Percentiles rank a stretch among this genome's conserved stretches.
These are phyloP conservation scores for Odonthalia washingtoniensis DNA, from an alignment of 31 red algal genomes.

Conservation along the genomic window DNA sequence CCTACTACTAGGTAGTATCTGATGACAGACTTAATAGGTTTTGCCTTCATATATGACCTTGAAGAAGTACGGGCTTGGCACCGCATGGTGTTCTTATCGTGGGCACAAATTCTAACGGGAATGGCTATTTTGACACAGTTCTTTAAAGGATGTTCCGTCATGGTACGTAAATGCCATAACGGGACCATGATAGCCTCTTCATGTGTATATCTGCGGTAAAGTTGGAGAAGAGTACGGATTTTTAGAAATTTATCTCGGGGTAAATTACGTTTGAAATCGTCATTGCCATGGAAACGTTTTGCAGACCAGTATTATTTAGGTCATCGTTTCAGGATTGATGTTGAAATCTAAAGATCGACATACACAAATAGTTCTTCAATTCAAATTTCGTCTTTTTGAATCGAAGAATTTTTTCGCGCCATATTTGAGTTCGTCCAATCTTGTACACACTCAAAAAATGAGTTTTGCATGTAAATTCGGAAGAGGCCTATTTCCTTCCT, in stretches of 20 bases:
- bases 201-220: conserved; percentile 6
- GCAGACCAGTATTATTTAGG: conserved; percentile 12
- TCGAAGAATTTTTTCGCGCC: too few species aligned
- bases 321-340: background rate
- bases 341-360: conserved; percentile 10
- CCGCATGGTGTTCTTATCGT: too few species aligned
- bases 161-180: conserved; percentile 4
- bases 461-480: too few species aligned
- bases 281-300: background rate
- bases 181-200: background rate
- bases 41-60: conserved; percentile 21
- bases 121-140: conserved; percentile 19
- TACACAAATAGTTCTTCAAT: conserved; percentile 28
- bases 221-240: background rate
- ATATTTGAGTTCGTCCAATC: too few species aligned
- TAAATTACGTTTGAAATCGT: conserved; percentile 8
- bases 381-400: too few species aligned
- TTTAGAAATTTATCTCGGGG: conserved; percentile 34
- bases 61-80: conserved; percentile 16
- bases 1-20: too few species aligned
- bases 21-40: background rate
- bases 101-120: background rate
- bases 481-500: too few species aligned
- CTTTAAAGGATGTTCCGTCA: conserved; percentile 1
- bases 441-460: too few species aligned